A percentile compares a stretch with the other conserved stretches of the same genome.
phyloP scores from a whole-genome alignment of 208 protist species.

The Crithidia bombi region DNA sequence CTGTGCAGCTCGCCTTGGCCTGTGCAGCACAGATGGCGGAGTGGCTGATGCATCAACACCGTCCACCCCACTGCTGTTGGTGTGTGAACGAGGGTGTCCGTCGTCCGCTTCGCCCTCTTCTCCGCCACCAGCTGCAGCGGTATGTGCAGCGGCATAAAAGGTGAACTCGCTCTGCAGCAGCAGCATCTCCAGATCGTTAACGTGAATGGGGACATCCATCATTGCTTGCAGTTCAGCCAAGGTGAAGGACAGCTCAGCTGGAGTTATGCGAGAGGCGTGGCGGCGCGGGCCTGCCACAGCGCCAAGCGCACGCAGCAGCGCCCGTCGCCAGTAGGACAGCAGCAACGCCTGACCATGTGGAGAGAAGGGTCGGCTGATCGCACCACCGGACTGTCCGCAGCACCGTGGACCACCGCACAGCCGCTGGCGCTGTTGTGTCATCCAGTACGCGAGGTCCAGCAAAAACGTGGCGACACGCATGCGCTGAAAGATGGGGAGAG shows the following conservation, averaged over 20 bases:
- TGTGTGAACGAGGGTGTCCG: background rate
- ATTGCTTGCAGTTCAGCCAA: conserved; percentile 29
- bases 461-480: conserved; percentile 55
- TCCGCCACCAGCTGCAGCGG: background rate
- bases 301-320: conserved; percentile 29
- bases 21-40: background rate
- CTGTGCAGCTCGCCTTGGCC: background rate
- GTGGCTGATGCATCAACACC: background rate
- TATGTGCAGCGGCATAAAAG: conserved; percentile 32
- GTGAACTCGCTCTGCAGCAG: conserved; percentile 37
- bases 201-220: conserved; percentile 42
- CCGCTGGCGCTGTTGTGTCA: conserved; percentile 54
- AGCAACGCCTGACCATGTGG: conserved; percentile 67
- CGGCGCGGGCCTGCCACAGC: conserved; percentile 16
- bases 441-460: conserved; percentile 64
- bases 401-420: conserved; percentile 49
- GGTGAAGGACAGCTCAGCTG: conserved; percentile 12
- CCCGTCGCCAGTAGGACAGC: conserved; percentile 66
- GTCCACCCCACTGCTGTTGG: background rate
- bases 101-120: background rate
- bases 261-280: conserved; percentile 2
- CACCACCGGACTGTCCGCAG: conserved; percentile 54
- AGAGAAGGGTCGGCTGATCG: conserved; percentile 73
- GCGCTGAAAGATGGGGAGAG: conserved; percentile 71
- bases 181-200: conserved; percentile 41